These are phyloP conservation scores for Rhizophlyctis rosea DNA, from an alignment of 192 early-diverging fungal genomes.

Conservation along the genomic window DNA sequence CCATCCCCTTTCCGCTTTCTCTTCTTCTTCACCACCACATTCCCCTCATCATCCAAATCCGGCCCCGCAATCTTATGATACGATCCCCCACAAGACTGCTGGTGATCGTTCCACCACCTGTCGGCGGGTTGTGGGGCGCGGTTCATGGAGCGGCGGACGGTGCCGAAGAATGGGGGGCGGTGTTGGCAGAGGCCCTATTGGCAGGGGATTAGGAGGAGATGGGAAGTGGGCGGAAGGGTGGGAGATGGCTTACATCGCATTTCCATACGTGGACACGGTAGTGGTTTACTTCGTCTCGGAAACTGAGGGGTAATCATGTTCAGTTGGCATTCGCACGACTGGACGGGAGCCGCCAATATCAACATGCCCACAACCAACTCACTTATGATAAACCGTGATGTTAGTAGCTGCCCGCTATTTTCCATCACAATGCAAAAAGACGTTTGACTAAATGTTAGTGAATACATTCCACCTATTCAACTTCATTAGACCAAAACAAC, in stretches of 20 bases:
- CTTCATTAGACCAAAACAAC: not conserved
- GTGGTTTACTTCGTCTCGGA: slow-evolving; percentile 63
- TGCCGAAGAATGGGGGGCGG: slow-evolving; percentile 56
- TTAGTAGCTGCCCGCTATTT: slow-evolving; percentile 35
- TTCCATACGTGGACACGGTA: slow-evolving; percentile 68
- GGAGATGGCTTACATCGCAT: slow-evolving; percentile 33
- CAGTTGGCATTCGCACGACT: too few relatives aligned
- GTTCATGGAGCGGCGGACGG: slow-evolving; percentile 62
- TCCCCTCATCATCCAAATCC: slow-evolving; percentile 9
- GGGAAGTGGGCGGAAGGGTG: not conserved
- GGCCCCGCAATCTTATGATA: slow-evolving; percentile 62
- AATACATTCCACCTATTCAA: not conserved
- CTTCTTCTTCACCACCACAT: slow-evolving; percentile 14
- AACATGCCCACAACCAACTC: not conserved
- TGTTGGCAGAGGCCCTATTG: slow-evolving; percentile 48
- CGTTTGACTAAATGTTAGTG: too few relatives aligned
- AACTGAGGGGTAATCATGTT: slow-evolving; percentile 24
- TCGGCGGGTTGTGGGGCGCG: slow-evolving; percentile 67
- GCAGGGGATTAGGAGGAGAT: not conserved
- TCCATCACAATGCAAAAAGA: not conserved
- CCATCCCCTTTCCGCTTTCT: slow-evolving; percentile 1
- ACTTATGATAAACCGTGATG: slow-evolving; percentile 65
- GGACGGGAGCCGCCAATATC: not conserved
- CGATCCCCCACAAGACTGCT: slow-evolving; percentile 59
- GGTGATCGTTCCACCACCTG: slow-evolving; percentile 59